Conservation (phyloP, 805 yeast species). For the Metschnikowia vanudenii region DNA sequence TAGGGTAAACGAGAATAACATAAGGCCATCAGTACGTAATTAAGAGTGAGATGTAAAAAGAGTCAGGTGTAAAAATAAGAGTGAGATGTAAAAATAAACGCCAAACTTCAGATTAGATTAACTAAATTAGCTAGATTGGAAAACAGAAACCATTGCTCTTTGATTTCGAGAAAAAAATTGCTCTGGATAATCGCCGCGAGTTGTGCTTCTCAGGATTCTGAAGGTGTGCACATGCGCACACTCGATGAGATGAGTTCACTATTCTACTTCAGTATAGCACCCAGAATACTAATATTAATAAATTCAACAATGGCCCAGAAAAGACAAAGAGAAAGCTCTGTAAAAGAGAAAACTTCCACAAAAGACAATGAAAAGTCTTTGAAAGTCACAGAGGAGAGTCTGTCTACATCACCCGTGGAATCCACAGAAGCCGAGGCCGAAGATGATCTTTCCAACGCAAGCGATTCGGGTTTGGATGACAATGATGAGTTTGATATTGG, state of each 20-base stretch:
- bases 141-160: too few species aligned
- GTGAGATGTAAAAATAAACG: too few species aligned
- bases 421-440: not conserved
- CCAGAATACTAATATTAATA: not conserved
- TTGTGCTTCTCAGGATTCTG: too few species aligned
- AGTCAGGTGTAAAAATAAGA: too few species aligned
- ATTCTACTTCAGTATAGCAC: not conserved
- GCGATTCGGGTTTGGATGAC: slow-evolving; percentile 24
- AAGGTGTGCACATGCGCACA: slow-evolving; percentile 8
- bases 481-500: slow-evolving; percentile 29
- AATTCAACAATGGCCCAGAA: slow-evolving; percentile 6
- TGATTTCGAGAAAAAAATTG: too few species aligned
- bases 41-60: too few species aligned
- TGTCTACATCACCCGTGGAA: not conserved
- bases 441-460: slow-evolving; percentile 8
- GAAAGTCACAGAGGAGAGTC: not conserved
- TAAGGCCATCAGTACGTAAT: too few species aligned
- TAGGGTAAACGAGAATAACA: too few species aligned
- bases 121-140: too few species aligned
- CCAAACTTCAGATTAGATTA: too few species aligned
- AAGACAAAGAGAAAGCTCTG: slow-evolving; percentile 4
- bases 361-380: not conserved
- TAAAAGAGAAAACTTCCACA: not conserved
- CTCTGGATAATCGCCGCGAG: too few species aligned
- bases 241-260: slow-evolving; percentile 8